Conservation (phyloP, 2,329 filamentous ascomycete genomes). For the Zasmidium citrigriseum region DNA sequence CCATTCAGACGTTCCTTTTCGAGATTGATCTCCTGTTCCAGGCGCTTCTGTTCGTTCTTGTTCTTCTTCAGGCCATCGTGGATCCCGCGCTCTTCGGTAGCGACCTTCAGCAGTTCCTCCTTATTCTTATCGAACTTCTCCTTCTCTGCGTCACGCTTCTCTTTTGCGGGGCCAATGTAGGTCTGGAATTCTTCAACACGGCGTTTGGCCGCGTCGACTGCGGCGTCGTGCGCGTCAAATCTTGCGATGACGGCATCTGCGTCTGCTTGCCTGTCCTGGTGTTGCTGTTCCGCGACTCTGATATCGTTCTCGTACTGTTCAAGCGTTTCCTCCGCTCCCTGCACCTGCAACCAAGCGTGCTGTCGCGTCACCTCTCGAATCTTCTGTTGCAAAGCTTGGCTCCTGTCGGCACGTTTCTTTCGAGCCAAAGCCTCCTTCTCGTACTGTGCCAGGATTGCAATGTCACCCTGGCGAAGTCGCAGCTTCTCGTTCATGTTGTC, state of each 20-base stretch:
- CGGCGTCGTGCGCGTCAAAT: slow-evolving; percentile 47
- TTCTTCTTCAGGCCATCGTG: slow-evolving; percentile 58
- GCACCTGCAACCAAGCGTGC: slow-evolving; percentile 85
- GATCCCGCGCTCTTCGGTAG: slow-evolving; percentile 66
- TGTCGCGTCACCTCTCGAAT: slow-evolving; percentile 63
- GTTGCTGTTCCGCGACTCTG: slow-evolving; percentile 36
- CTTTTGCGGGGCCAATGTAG: slow-evolving; percentile 46
- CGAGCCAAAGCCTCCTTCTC: slow-evolving; percentile 64
- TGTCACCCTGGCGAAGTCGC: slow-evolving; percentile 60
- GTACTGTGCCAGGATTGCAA: slow-evolving; percentile 60
- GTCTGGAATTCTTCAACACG: slow-evolving; percentile 36
- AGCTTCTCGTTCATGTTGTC: slow-evolving; percentile 71
- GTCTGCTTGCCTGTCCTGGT: slow-evolving; percentile 21
- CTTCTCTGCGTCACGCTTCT: slow-evolving; percentile 52
- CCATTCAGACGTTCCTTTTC: slow-evolving; percentile 62
- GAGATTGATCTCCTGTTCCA: slow-evolving; percentile 49
- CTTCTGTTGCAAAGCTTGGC: slow-evolving; percentile 62
- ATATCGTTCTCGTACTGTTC: slow-evolving; percentile 48
- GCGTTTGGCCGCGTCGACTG: slow-evolving; percentile 39
- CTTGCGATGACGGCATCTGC: slow-evolving; percentile 47
- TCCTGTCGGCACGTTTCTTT: slow-evolving; percentile 65
- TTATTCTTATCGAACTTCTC: slow-evolving; percentile 49
- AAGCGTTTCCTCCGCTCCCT: slow-evolving; percentile 64
- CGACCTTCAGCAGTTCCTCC: slow-evolving; percentile 23
- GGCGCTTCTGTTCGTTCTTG: slow-evolving; percentile 44